phyloP scores from a whole-genome alignment of 495 filamentous ascomycete species.

The Xylaria intraflava region DNA sequence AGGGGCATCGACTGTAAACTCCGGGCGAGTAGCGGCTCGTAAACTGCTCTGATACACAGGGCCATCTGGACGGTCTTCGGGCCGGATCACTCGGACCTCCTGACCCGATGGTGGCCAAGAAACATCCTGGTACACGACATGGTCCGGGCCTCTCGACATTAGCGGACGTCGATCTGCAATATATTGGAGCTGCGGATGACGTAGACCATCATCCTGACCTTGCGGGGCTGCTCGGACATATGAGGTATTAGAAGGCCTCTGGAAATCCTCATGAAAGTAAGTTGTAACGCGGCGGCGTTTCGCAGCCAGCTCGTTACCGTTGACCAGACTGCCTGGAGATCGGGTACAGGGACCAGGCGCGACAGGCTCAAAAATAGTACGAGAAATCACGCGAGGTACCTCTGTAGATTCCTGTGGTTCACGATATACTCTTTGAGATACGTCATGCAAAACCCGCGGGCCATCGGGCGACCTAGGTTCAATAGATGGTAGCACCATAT shows the following conservation, averaged over 20 bases:
- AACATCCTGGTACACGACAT: constrained; percentile 6
- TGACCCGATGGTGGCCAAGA: constrained; percentile 10
- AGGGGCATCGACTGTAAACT: constrained; percentile 1
- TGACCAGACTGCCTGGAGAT: constrained; percentile 14
- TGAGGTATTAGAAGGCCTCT: constrained; percentile 4
- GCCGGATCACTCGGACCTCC: constrained; percentile 1
- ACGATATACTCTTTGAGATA: constrained; percentile 10
- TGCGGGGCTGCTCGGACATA: constrained; percentile 13
- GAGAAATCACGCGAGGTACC: constrained; percentile 13
- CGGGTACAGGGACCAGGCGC: constrained; percentile 10
- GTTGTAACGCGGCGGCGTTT: constrained; percentile 16
- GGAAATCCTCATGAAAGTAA: constrained; percentile 10
- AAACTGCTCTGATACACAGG: constrained; percentile 1
- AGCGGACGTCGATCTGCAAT: constrained; percentile 10
- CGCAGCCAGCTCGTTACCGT: constrained; percentile 16
- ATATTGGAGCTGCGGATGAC: constrained; percentile 11
- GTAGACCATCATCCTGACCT: constrained; percentile 15
- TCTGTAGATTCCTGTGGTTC: constrained; percentile 15
- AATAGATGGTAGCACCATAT: constrained; percentile 26
- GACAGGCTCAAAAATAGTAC: constrained; percentile 12
- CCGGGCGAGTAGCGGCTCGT: neutral
- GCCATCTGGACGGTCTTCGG: neutral
- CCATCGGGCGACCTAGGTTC: constrained; percentile 21
- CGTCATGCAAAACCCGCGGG: constrained; percentile 2
- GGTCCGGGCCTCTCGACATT: constrained; percentile 3